Evolutionary conservation across 352 stramenopile species (phyloP).

Genomic region (Halophytophthora batemanensis): DNA sequence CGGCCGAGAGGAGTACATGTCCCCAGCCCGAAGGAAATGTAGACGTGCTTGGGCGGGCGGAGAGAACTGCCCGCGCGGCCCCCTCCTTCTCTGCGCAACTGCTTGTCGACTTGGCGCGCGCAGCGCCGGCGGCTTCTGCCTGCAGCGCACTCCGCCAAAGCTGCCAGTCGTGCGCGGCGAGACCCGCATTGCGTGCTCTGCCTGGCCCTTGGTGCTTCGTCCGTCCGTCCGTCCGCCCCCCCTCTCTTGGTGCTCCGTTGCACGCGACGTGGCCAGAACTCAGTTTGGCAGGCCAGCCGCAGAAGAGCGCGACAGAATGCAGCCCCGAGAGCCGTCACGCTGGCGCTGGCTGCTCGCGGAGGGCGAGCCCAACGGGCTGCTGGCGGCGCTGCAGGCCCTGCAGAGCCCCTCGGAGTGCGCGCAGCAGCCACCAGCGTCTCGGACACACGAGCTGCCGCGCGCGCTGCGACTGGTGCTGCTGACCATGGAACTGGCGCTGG

Average conservation of each 20-base stretch:
- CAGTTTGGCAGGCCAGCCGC: background rate
- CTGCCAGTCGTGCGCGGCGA: no score
- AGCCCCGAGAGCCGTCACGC: background rate
- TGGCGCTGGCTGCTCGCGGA: slow-evolving; percentile 22
- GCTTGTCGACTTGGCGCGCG: no score
- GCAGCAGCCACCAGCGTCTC: background rate
- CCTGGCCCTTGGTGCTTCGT: no score
- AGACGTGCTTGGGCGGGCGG: background rate
- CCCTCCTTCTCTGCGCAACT: background rate
- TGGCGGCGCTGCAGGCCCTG: slow-evolving; percentile 22
- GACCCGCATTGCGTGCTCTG: no score
- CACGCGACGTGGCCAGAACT: no score
- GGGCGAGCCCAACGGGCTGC: slow-evolving; percentile 24
- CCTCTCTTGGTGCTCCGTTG: no score
- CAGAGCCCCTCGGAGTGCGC: slow-evolving; percentile 7
- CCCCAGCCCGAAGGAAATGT: background rate
- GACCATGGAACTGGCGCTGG: slow-evolving; percentile 37
- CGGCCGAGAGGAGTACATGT: no score
- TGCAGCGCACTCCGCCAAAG: no score
- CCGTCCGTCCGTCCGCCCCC: no score
- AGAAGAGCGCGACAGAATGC: slow-evolving; percentile 5
- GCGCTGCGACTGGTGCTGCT: slow-evolving; percentile 30
- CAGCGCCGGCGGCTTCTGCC: no score
- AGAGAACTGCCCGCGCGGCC: background rate
- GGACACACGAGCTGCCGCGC: slow-evolving; percentile 11